phyloP scores from a whole-genome alignment of 2,329 filamentous ascomycete genomes.

The Thielaviopsis euricoi region DNA sequence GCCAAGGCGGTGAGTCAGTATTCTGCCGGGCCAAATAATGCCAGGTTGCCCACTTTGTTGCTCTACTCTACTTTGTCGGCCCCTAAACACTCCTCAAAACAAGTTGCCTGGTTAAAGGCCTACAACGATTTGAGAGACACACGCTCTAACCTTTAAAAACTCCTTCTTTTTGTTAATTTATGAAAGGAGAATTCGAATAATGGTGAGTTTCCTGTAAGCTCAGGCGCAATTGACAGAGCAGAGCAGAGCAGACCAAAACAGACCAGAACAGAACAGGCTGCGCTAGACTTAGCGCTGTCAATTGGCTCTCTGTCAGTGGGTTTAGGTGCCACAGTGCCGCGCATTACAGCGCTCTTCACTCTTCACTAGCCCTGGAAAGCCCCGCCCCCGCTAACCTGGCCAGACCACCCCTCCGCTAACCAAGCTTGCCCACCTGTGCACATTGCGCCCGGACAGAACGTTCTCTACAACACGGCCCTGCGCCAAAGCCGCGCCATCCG shows the following conservation, averaged over 20 bases:
- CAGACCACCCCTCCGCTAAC: neutral
- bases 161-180: neutral
- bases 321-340: too few relatives aligned
- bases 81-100: neutral
- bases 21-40: neutral
- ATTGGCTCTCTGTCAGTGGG: too few relatives aligned
- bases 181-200: neutral
- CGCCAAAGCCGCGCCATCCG: constrained; percentile 71
- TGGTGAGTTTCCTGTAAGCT: neutral
- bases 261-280: too few relatives aligned
- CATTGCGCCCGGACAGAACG: constrained; percentile 35
- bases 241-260: too few relatives aligned
- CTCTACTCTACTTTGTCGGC: neutral
- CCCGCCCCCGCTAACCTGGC: neutral
- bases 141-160: too few relatives aligned
- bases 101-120: too few relatives aligned
- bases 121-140: too few relatives aligned
- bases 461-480: constrained; percentile 69
- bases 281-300: too few relatives aligned
- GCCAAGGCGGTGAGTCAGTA: neutral
- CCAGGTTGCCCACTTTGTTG: neutral
- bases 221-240: neutral
- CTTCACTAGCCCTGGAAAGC: too few relatives aligned
- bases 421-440: neutral
- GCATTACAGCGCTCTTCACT: too few relatives aligned